These are phyloP conservation scores for Colletotrichum sansevieriae DNA, from an alignment of 2,329 filamentous ascomycete genomes.

Conservation along the genomic window DNA sequence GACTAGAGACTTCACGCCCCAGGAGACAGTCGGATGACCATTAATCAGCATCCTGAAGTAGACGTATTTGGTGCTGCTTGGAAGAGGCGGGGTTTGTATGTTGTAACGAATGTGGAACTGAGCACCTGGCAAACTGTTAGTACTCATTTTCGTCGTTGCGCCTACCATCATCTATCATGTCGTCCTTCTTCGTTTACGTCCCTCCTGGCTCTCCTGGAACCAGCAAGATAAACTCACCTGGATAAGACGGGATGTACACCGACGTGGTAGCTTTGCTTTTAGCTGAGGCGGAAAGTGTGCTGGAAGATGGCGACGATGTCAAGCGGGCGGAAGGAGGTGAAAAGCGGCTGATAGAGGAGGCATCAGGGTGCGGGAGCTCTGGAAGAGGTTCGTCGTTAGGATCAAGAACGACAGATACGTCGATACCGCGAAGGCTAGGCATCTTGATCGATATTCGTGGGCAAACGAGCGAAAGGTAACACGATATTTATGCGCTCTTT, in stretches of 20 bases:
- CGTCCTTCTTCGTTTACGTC: too few relatives aligned
- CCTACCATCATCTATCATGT: too few relatives aligned
- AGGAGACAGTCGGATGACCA: conserved; percentile 64
- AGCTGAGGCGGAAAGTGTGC: conserved; percentile 46
- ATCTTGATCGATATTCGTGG: conserved; percentile 48
- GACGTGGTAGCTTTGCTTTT: conserved; percentile 60
- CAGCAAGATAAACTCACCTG: conserved; percentile 54
- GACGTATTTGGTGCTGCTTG: conserved; percentile 54
- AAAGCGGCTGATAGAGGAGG: conserved; percentile 56
- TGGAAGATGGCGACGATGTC: neutral
- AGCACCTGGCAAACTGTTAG: conserved; percentile 52
- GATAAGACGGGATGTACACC: conserved; percentile 68
- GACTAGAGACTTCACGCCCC: conserved; percentile 60
- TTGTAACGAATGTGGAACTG: conserved; percentile 67
- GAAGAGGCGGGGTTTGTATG: conserved; percentile 50
- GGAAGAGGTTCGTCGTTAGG: conserved; percentile 55
- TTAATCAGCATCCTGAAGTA: conserved; percentile 71
- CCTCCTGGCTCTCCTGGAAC: too few relatives aligned
- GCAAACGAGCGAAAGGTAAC: too few relatives aligned
- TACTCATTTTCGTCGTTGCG: too few relatives aligned
- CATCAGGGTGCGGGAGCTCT: conserved; percentile 69
- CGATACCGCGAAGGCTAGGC: conserved; percentile 64
- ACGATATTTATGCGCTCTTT: too few relatives aligned
- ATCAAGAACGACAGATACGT: conserved; percentile 58
- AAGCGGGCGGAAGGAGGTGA: conserved; percentile 30